Evolutionary conservation across 495 filamentous ascomycete genomes (phyloP), one percentile per base, ranked within the genome.

Genomic region (Penicillium silybi): DNA sequence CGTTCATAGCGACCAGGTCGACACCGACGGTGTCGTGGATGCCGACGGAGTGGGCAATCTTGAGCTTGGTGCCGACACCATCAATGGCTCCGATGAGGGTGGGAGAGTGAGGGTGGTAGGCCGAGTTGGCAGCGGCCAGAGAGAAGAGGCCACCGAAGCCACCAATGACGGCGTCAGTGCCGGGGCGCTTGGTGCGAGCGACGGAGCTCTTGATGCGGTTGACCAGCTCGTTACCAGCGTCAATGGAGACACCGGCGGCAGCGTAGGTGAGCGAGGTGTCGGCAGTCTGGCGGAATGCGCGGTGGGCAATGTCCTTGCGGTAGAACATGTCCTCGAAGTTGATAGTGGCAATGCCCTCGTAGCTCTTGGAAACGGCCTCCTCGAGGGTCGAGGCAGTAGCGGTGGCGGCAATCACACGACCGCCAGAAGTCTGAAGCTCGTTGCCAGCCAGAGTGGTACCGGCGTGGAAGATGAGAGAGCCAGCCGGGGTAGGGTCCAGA

Each of bases 1-100:
- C 93, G 67, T 95, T 95, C 95, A 97, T 97, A 55, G 93, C 93
- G 2, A 97, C 95, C 11, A 98, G 80, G 66, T 98, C 93, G 60
- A 97, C 89, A 55, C 89, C 92, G 11, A 97, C 90, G 5, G 90
- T 95, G 69, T 89, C 84, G 72, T 96, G 92, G 72, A 96, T 89
- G 46, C 83, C 78, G 61, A 92, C 86, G 4, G 84, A 81, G 63
- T 93, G 90, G 7, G 93, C 95, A 58, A 97, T 88, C 74, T 91
- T 92, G 54, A 97, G 84, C 74, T 97, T 97, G 25, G 93, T 98
- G 37, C 93, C 93, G 16, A 98, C 89, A 47, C 93, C 93, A 67
- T 98, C 95, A 54, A 96, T 97, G 38, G 88, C 92, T 38, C 87
- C 86, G 26, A 97, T 87, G 38, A 97, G 71, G 23, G 88, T 85